A percentile compares a stretch with the other conserved stretches of the same genome.
phyloP scores from a whole-genome alignment of 1,139 yeast genomes.

The Pneumocystis sp. region DNA sequence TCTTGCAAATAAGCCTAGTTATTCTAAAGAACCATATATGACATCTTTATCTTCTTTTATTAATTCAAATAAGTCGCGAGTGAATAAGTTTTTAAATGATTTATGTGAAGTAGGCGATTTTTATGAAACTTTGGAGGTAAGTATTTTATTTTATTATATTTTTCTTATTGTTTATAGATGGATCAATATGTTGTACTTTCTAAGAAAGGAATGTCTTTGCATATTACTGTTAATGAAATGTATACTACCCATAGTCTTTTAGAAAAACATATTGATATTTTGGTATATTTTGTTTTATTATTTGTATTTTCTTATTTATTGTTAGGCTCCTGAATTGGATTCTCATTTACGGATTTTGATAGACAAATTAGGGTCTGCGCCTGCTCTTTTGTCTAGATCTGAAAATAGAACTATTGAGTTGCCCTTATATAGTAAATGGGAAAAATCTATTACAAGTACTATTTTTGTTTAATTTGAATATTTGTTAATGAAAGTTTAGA shows the following conservation, averaged over 20 bases:
- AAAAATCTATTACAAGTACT: conserved; percentile 24
- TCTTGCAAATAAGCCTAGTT: conserved; percentile 49
- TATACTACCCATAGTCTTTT: conserved; percentile 27
- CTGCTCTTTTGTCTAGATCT: conserved; percentile 23
- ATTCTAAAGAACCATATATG: conserved; percentile 30
- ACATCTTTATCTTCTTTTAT: conserved; percentile 23
- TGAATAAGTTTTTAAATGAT: conserved; percentile 25
- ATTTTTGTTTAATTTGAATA: neutral
- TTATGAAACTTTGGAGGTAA: conserved; percentile 26
- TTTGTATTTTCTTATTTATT: neutral
- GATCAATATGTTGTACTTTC: conserved; percentile 30
- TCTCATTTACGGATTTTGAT: conserved; percentile 23
- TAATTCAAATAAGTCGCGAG: conserved; percentile 22
- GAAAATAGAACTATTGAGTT: conserved; percentile 25
- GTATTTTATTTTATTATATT: neutral
- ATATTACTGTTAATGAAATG: conserved; percentile 27
- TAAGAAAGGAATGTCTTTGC: conserved; percentile 24
- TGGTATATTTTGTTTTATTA: conserved; percentile 5
- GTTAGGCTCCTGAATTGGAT: conserved; percentile 7
- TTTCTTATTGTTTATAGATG: conserved; percentile 14
- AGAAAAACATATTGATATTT: conserved; percentile 21
- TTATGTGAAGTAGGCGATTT: conserved; percentile 31
- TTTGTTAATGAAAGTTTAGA: neutral
- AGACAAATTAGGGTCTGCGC: conserved; percentile 24
- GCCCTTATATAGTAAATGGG: conserved; percentile 27